Conservation (phyloP, 768 basidiomycete genomes). For the Pseudohyphozyma bogoriensis region DNA sequence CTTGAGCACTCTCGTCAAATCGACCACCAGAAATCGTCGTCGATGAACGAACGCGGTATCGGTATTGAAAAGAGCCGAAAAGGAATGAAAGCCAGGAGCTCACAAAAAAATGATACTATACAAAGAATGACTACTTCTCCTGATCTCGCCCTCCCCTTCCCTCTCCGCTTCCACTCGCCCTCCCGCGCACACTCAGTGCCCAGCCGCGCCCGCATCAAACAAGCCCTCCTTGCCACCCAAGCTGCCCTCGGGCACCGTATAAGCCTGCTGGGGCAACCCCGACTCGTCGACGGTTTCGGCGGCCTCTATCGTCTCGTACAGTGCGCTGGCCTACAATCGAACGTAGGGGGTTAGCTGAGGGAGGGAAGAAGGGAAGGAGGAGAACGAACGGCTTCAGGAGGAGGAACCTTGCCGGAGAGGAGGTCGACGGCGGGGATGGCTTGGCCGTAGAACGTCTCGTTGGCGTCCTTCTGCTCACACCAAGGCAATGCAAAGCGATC, state of each 20-base stretch:
- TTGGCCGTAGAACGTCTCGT: slow-evolving; percentile 91
- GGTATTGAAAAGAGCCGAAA: too few species aligned
- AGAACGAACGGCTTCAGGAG: slow-evolving; percentile 63
- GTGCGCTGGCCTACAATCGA: slow-evolving; percentile 50
- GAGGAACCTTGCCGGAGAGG: slow-evolving; percentile 76
- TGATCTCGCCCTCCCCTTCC: too few species aligned
- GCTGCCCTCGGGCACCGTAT: slow-evolving; percentile 34
- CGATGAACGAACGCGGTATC: too few species aligned
- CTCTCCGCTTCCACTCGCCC: too few species aligned
- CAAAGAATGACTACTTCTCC: too few species aligned
- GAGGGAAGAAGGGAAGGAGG: not conserved
- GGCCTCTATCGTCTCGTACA: slow-evolving; percentile 90
- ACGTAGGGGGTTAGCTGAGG: not conserved
- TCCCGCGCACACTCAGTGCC: too few species aligned
- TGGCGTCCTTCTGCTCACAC: slow-evolving; percentile 60
- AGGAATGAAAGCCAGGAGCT: too few species aligned
- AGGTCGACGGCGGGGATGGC: slow-evolving; percentile 80
- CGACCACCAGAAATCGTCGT: too few species aligned
- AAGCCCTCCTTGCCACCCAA: too few species aligned
- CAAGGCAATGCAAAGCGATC: not conserved
- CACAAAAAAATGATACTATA: too few species aligned
- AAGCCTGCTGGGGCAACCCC: slow-evolving; percentile 36
- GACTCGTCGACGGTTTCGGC: slow-evolving; percentile 40
- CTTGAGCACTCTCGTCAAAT: too few species aligned
- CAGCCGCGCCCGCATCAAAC: too few species aligned